phyloP scores from a whole-genome alignment of 208 protist genomes.

The Trypanosoma vivax region DNA sequence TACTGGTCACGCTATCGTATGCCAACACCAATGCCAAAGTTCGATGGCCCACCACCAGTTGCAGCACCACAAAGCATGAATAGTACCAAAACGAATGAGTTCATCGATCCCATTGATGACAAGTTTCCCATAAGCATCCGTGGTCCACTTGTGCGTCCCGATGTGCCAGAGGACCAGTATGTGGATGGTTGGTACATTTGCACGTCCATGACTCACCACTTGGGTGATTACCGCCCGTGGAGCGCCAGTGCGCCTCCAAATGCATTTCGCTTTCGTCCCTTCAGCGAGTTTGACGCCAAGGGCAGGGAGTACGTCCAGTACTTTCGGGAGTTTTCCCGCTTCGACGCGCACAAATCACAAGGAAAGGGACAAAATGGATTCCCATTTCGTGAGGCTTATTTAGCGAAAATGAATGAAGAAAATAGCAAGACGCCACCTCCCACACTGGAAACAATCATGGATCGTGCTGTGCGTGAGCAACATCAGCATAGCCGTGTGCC shows the following conservation, averaged over 20 bases:
- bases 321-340: slow-evolving; percentile 51
- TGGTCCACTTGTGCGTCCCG: slow-evolving; percentile 64
- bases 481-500: slow-evolving; percentile 42
- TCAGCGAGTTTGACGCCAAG: slow-evolving; percentile 83
- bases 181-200: slow-evolving; percentile 89
- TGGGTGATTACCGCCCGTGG: slow-evolving; percentile 83
- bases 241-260: slow-evolving; percentile 71
- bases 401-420: slow-evolving; percentile 66
- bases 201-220: slow-evolving; percentile 83
- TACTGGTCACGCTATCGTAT: slow-evolving; percentile 88
- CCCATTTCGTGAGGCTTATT: slow-evolving; percentile 77
- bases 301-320: slow-evolving; percentile 79
- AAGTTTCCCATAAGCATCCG: slow-evolving; percentile 84
- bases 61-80: slow-evolving; percentile 89
- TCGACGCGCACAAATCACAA: slow-evolving; percentile 28
- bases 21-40: slow-evolving; percentile 74
- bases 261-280: slow-evolving; percentile 78
- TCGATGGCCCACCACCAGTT: slow-evolving; percentile 79
- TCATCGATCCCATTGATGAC: slow-evolving; percentile 87
- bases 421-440: slow-evolving; percentile 22
- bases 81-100: slow-evolving; percentile 85
- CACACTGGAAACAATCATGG: slow-evolving; percentile 65
- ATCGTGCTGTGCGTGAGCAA: slow-evolving; percentile 45
- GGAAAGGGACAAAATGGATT: slow-evolving; percentile 70
- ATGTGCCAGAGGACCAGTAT: slow-evolving; percentile 85